phyloP scores from a whole-genome alignment of 805 yeast species.

The Starmerella bombi region DNA sequence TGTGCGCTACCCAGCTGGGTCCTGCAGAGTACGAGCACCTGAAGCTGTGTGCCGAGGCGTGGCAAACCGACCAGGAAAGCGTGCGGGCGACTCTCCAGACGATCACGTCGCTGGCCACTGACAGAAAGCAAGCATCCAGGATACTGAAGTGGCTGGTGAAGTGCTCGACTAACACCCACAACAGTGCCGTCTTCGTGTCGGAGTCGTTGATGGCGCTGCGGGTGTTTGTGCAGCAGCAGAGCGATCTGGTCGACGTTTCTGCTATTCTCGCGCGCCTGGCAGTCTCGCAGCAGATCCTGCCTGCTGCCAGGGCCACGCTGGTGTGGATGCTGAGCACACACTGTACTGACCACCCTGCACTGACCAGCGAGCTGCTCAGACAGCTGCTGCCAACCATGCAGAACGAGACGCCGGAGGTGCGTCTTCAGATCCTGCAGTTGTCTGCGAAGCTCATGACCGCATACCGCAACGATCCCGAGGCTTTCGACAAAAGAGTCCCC shows the following conservation, averaged over 20 bases:
- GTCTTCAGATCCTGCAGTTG: slow-evolving; percentile 57
- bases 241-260: slow-evolving; percentile 7
- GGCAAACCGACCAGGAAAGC: slow-evolving; percentile 11
- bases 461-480: slow-evolving; percentile 33
- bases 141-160: slow-evolving; percentile 14
- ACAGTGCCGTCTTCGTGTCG: slow-evolving; percentile 13
- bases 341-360: slow-evolving; percentile 34
- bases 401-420: slow-evolving; percentile 40
- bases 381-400: slow-evolving; percentile 41
- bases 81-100: slow-evolving; percentile 4
- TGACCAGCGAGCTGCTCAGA: slow-evolving; percentile 70
- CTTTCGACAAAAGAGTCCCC: slow-evolving; percentile 23
- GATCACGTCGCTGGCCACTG: slow-evolving; percentile 3
- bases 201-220: slow-evolving; percentile 19
- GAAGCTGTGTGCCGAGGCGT: slow-evolving; percentile 12
- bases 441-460: slow-evolving; percentile 59
- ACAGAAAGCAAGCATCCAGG: neutral
- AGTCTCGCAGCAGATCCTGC: slow-evolving; percentile 1
- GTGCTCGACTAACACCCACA: slow-evolving; percentile 8
- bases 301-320: slow-evolving; percentile 53
- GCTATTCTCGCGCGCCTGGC: slow-evolving; percentile 5
- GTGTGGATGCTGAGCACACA: slow-evolving; percentile 86
- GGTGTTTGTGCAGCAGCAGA: slow-evolving; percentile 16
- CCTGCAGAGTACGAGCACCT: slow-evolving; percentile 34
- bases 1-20: slow-evolving; percentile 35